Percentiles rank a stretch among this genome's conserved stretches.
Conservation (phyloP, 805 yeast species). For the Kazachstania kunashirensis region DNA sequence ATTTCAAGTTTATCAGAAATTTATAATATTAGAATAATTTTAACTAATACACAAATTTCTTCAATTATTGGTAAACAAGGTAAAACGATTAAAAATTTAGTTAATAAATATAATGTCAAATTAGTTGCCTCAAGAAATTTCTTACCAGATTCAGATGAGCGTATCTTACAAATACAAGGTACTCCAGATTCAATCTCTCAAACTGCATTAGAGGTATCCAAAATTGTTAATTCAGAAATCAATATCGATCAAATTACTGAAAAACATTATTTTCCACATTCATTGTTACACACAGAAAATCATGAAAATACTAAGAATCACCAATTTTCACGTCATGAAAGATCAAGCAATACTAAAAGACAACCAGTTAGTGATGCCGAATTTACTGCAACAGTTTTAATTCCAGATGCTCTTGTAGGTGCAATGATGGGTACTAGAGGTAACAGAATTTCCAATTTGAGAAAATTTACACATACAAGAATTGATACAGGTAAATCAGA, state of each 20-base stretch:
- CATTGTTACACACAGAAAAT: conserved; percentile 32
- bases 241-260: conserved; percentile 14
- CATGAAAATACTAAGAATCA: neutral
- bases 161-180: conserved; percentile 81
- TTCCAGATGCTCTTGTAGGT: conserved; percentile 76
- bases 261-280: conserved; percentile 50
- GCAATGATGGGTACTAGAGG: conserved; percentile 82
- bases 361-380: neutral
- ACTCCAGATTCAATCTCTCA: conserved; percentile 47
- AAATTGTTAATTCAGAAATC: conserved; percentile 14
- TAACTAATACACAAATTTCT: conserved; percentile 81
- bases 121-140: conserved; percentile 83
- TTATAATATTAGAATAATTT: conserved; percentile 45
- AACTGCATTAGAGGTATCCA: conserved; percentile 45
- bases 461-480: conserved; percentile 65
- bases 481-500: conserved; percentile 46
- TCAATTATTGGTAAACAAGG: conserved; percentile 80
- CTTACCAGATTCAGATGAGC: conserved; percentile 69
- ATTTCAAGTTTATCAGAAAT: conserved; percentile 9
- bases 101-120: conserved; percentile 47
- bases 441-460: conserved; percentile 71
- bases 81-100: conserved; percentile 57
- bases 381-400: conserved; percentile 17
- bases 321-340: neutral
- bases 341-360: neutral